These are phyloP conservation scores for Cystobasidium pallidum DNA, from an alignment of 1,284 basidiomycete genomes.

Conservation along the genomic window DNA sequence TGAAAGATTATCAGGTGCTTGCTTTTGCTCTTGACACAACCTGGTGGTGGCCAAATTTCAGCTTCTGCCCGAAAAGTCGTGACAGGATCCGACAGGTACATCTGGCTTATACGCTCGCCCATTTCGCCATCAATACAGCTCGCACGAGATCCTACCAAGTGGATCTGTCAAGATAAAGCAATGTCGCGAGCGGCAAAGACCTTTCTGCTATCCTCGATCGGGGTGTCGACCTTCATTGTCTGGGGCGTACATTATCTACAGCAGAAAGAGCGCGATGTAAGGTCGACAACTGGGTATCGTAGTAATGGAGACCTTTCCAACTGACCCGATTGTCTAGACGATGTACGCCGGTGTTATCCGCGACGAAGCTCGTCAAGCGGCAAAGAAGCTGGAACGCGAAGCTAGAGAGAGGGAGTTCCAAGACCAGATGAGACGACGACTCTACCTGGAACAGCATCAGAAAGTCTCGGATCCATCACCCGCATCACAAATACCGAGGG, in stretches of 20 bases:
- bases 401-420: conserved; percentile 64
- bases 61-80: neutral
- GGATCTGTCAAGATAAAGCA: neutral
- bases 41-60: neutral
- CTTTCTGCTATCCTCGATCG: conserved; percentile 71
- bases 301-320: neutral
- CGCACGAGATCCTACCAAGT: too few species aligned
- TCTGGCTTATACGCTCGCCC: too few species aligned
- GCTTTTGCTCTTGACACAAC: conserved; percentile 10
- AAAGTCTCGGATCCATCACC: conserved; percentile 39
- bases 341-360: conserved; percentile 89
- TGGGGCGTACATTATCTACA: conserved; percentile 93
- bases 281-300: conserved; percentile 44
- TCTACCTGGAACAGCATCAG: conserved; percentile 51
- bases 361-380: conserved; percentile 77
- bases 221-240: conserved; percentile 72
- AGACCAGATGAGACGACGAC: conserved; percentile 49
- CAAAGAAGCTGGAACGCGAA: conserved; percentile 71
- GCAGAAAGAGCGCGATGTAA: conserved; percentile 77
- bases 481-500: neutral
- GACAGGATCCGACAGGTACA: too few species aligned
- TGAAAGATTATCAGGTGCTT: neutral
- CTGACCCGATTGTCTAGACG: conserved; percentile 61
- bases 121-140: too few species aligned
- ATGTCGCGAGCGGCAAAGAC: conserved; percentile 78